Percentiles rank a stretch among this genome's conserved stretches.
Conservation (phyloP, 805 yeast species). For the Dipodascopsis uninucleata region DNA sequence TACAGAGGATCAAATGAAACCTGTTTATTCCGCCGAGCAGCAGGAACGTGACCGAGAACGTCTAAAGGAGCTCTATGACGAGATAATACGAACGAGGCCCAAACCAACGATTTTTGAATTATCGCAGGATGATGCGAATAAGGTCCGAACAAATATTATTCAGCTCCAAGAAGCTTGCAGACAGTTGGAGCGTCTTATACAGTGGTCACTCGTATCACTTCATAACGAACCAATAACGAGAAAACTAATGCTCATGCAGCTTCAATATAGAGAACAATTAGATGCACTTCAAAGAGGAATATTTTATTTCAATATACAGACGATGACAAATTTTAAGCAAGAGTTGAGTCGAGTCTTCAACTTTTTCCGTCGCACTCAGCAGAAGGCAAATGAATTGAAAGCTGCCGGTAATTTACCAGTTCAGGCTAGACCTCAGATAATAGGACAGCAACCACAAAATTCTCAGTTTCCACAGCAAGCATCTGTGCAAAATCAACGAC, state of each 20-base stretch:
- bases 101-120: conserved; percentile 14
- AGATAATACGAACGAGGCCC: conserved; percentile 10
- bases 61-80: conserved; percentile 16
- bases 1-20: not conserved
- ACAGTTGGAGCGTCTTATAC: conserved; percentile 20
- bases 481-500: too few species aligned
- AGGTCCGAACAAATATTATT: conserved; percentile 9
- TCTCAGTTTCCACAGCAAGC: conserved; percentile 1
- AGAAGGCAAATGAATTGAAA: too few species aligned
- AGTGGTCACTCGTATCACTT: conserved; percentile 15
- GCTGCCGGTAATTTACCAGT: too few species aligned
- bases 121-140: conserved; percentile 12
- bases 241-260: conserved; percentile 19
- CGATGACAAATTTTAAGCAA: conserved; percentile 12
- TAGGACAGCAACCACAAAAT: too few species aligned
- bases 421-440: too few species aligned
- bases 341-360: conserved; percentile 21
- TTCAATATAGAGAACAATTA: conserved; percentile 21
- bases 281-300: conserved; percentile 18
- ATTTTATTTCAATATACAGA: conserved; percentile 10
- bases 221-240: conserved; percentile 21
- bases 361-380: conserved; percentile 14
- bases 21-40: conserved; percentile 10
- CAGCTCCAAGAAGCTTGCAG: conserved; percentile 20
- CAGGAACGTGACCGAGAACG: conserved; percentile 15